Evolutionary conservation across 1,139 yeast genomes (phyloP), one percentile per base, ranked within the genome.

Genomic region (Candida dubliniensis): DNA sequence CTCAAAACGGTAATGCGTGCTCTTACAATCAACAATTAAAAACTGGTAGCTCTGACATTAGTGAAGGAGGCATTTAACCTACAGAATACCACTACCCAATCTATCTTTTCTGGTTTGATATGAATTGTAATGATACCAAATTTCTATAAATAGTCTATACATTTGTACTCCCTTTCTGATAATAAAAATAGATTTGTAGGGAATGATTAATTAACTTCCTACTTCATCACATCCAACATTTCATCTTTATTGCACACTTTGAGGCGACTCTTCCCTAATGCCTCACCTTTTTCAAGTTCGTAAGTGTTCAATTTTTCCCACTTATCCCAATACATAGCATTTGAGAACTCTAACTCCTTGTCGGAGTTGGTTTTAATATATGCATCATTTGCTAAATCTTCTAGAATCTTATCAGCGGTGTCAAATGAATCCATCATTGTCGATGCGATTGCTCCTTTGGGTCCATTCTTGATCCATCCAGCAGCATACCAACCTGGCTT

Each of bases 401-500:
- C 69, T 14, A 83, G 58, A 0, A 89, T 67, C n/a, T 72, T 69
- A 37, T 82, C 86, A 0, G 88, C 93, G 0, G 90, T 87, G 31
- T 81, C 81, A 55, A 84, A 86, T 0, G 96, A 78, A 48, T 88
- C 95, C 74, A 85, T 76, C 87, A 93, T 88, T 0, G 99, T 89
- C 12, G 87, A 77, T 11, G 96, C 96, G 51, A 93, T 93, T 5
- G 90, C 96, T 1, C 99, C 99, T 31, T 79, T 77, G 8, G 96
- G 89, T 0, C 96, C 96, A 45, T 78, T 84, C 48, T 86, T 82
- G 43, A 91, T 85, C 99, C 99, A 93, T 0, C 99, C 99, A 4
- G 93, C 73, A 1, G 88, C 82, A 56, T 90, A 93, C 52, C 88
- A 67, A 0, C 91, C 87, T 1, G 74, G 69, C 23, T 52, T 59